phyloP scores from a whole-genome alignment of 108 stramenopile genomes.

The Pseudonitzschia delicatissima region DNA sequence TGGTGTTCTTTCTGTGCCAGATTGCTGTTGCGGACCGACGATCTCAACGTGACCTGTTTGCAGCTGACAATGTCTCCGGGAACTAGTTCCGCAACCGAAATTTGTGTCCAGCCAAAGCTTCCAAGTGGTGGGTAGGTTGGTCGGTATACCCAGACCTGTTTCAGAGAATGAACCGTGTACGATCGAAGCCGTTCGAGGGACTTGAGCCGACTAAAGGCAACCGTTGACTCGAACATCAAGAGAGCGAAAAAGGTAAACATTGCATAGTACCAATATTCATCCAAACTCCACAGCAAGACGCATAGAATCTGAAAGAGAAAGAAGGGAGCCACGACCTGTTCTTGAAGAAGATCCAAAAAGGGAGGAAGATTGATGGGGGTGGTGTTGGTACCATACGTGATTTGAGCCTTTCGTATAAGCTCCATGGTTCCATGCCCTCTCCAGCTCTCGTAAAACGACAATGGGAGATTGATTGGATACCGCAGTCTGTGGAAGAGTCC shows the following conservation, averaged over 20 bases:
- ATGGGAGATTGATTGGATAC: slow-evolving; percentile 67
- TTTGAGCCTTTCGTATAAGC: slow-evolving; percentile 21
- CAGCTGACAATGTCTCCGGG: slow-evolving; percentile 92
- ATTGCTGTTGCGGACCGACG: slow-evolving; percentile 5
- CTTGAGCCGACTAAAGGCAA: slow-evolving; percentile 84
- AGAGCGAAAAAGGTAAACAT: slow-evolving; percentile 92
- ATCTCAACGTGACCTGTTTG: slow-evolving; percentile 2
- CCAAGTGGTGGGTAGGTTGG: slow-evolving; percentile 17
- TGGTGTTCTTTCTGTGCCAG: slow-evolving; percentile 33
- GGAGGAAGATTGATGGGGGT: slow-evolving; percentile 86
- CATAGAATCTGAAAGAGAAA: slow-evolving; percentile 98
- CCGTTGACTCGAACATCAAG: slow-evolving; percentile 89
- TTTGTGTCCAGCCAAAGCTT: slow-evolving; percentile 50
- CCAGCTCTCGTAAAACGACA: slow-evolving; percentile 64
- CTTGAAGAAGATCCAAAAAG: slow-evolving; percentile 77
- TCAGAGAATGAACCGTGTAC: slow-evolving; percentile 22
- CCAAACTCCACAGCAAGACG: slow-evolving; percentile 92
- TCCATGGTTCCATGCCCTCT: slow-evolving; percentile 40
- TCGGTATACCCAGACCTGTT: slow-evolving; percentile 52
- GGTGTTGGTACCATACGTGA: slow-evolving; percentile 81
- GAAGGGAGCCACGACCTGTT: slow-evolving; percentile 93
- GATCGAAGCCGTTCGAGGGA: slow-evolving; percentile 74
- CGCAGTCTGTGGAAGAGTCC: slow-evolving; percentile 53
- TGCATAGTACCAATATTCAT: slow-evolving; percentile 97
- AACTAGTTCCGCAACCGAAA: slow-evolving; percentile 66